These are phyloP conservation scores for Colletotrichum sp. DNA, from an alignment of 2,329 filamentous ascomycete species.

Conservation along the genomic window DNA sequence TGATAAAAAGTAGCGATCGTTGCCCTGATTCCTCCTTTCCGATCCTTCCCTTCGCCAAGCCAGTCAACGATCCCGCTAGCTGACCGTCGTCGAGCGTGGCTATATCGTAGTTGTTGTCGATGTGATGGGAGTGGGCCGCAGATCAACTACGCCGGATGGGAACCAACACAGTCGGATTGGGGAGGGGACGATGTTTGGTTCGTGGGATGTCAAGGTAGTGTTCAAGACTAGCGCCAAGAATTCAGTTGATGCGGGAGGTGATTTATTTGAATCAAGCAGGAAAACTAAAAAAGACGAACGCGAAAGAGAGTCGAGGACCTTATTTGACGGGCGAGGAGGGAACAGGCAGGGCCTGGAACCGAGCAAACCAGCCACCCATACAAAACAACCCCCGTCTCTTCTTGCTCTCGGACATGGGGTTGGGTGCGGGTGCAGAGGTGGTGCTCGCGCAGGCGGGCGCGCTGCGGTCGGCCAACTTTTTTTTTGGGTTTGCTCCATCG, in stretches of 20 bases:
- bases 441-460: not conserved
- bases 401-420: not conserved
- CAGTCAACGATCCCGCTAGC: not conserved
- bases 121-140: not conserved
- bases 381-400: not conserved
- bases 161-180: not conserved
- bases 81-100: not conserved
- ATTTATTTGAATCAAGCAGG: constrained; percentile 11
- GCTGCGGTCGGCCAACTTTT: not conserved
- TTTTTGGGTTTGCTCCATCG: not conserved
- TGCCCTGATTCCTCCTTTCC: not conserved
- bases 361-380: not conserved
- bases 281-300: not conserved
- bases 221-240: not conserved
- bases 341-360: not conserved
- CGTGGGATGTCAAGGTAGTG: not conserved
- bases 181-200: not conserved
- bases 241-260: not conserved
- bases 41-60: not conserved
- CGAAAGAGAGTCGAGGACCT: not conserved
- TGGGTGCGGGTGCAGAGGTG: not conserved
- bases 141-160: constrained; percentile 13
- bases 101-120: not conserved
- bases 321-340: not conserved
- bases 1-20: not conserved